Percentiles rank a stretch among this genome's conserved stretches.
phyloP scores from a whole-genome alignment of 2,329 filamentous ascomycete genomes.

The Penicillium oxalicum region DNA sequence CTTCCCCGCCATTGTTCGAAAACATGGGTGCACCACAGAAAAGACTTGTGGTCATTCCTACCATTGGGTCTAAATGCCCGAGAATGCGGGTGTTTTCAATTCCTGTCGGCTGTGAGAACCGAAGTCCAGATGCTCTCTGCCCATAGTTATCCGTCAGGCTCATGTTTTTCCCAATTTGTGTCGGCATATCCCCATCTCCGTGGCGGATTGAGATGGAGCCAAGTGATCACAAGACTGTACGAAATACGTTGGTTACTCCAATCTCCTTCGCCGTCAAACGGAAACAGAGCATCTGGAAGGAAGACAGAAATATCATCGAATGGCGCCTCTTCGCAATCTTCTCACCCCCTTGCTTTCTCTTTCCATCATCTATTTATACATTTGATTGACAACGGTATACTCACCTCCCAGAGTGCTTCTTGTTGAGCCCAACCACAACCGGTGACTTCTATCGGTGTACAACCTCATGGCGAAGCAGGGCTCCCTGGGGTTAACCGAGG shows the following conservation, averaged over 20 bases:
- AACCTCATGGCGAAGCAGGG: slow-evolving; percentile 6
- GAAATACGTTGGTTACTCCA: background rate
- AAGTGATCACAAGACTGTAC: background rate
- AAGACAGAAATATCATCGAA: slow-evolving; percentile 9
- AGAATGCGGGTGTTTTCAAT: background rate
- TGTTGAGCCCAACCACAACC: background rate
- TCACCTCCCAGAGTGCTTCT: too few species aligned
- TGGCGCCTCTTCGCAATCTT: background rate
- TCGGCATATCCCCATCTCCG: slow-evolving; percentile 9
- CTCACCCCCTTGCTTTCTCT: background rate
- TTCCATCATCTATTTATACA: too few species aligned
- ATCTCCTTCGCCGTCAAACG: background rate
- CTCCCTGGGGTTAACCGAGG: background rate
- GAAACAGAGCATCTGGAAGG: too few species aligned
- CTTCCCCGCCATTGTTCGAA: too few species aligned
- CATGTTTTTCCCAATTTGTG: slow-evolving; percentile 8
- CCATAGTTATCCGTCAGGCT: background rate
- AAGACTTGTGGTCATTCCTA: too few species aligned
- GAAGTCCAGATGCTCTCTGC: background rate
- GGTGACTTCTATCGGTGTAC: background rate
- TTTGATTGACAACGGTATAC: too few species aligned
- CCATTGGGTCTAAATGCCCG: too few species aligned
- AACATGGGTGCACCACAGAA: too few species aligned
- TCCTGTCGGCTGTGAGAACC: background rate
- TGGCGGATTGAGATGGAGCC: slow-evolving; percentile 10